Conservation (phyloP, 768 basidiomycete species). For the Leucocoprinus sp. region DNA sequence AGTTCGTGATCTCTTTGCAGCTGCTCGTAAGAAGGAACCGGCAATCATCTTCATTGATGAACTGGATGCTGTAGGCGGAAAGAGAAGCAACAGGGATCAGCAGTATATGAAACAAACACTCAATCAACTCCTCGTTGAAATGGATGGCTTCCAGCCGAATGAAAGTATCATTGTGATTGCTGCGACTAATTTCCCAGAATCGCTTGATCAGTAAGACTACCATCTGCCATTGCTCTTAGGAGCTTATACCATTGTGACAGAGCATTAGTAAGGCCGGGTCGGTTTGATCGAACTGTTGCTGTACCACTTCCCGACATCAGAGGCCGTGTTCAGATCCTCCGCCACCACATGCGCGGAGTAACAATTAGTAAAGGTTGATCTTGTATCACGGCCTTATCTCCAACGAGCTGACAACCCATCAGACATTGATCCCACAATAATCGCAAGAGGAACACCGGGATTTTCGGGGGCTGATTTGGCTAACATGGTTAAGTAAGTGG, state of each 20-base stretch:
- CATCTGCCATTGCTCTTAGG: conserved; percentile 5
- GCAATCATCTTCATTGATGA: conserved; percentile 99
- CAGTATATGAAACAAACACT: conserved; percentile 91
- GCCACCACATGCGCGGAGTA: conserved; percentile 85
- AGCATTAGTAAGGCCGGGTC: conserved; percentile 90
- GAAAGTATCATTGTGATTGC: conserved; percentile 96
- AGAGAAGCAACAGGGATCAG: conserved; percentile 75
- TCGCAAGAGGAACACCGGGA: conserved; percentile 91
- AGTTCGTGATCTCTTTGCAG: conserved; percentile 88
- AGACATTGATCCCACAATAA: conserved; percentile 79
- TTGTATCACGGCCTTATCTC: conserved; percentile 5
- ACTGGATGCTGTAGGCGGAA: conserved; percentile 88
- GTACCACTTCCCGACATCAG: conserved; percentile 94
- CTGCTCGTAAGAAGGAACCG: conserved; percentile 90
- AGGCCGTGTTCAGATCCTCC: conserved; percentile 87
- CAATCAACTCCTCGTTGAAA: conserved; percentile 93
- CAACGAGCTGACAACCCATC: conserved; percentile 12
- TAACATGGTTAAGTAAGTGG: conserved; percentile 87
- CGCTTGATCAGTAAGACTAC: conserved; percentile 71
- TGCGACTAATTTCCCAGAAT: conserved; percentile 96
- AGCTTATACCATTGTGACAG: conserved; percentile 29
- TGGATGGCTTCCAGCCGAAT: conserved; percentile 92
- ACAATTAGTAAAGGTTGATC: conserved; percentile 44
- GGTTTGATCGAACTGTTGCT: conserved; percentile 89
- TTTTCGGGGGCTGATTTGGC: conserved; percentile 97